Evolutionary conservation across 2,329 filamentous ascomycete genomes (phyloP).

Genomic region (Paramyrothecium roridum): DNA sequence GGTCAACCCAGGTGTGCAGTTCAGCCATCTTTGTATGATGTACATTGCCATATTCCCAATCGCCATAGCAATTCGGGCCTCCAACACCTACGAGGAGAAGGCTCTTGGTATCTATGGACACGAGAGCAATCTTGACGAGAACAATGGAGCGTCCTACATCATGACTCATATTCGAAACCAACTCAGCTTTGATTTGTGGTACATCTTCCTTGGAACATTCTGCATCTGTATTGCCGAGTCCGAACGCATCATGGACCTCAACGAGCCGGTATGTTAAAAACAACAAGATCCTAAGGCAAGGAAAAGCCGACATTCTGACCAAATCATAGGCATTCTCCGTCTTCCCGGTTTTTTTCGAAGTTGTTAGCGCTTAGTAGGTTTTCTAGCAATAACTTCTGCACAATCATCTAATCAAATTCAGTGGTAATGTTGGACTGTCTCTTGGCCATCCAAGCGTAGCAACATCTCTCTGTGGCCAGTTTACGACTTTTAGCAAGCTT

Average conservation of each 20-base stretch:
- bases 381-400: neutral
- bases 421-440: constrained; percentile 31
- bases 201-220: constrained; percentile 34
- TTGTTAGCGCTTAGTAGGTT: constrained; percentile 28
- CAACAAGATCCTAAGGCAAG: too few relatives aligned
- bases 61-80: constrained; percentile 59
- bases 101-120: constrained; percentile 55
- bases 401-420: constrained; percentile 1
- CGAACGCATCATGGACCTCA: constrained; percentile 15
- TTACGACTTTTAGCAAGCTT: constrained; percentile 29
- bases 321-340: constrained; percentile 20
- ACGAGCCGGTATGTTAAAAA: constrained; percentile 17
- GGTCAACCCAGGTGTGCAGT: constrained; percentile 52
- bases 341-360: constrained; percentile 29
- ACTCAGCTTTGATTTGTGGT: constrained; percentile 38
- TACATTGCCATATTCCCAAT: constrained; percentile 61
- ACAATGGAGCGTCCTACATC: constrained; percentile 23
- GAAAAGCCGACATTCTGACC: too few relatives aligned
- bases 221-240: constrained; percentile 28
- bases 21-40: constrained; percentile 63
- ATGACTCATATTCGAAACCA: constrained; percentile 32
- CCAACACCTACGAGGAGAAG: constrained; percentile 60
- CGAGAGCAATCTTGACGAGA: constrained; percentile 25
- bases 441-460: constrained; percentile 26
- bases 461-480: constrained; percentile 25